Evolutionary conservation across 345 rosid species (phyloP).

Genomic region (Heritiera fomes): DNA sequence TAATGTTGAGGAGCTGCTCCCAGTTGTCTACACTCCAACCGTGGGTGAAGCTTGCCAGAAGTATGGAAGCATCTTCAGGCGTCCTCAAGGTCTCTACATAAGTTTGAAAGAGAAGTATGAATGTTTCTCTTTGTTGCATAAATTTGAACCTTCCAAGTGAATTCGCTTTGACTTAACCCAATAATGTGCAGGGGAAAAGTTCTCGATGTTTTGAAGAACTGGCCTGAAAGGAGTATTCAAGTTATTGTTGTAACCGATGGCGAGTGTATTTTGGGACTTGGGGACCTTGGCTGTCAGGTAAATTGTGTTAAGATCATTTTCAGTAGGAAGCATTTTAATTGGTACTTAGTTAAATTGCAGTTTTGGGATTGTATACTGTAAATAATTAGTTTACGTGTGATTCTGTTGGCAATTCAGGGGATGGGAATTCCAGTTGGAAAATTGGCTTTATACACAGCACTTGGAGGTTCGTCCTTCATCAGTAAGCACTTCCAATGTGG

Average conservation of each 20-base stretch:
- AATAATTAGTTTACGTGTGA: background rate
- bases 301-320: background rate
- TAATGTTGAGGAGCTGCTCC: constrained; percentile 90
- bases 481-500: constrained; percentile 39
- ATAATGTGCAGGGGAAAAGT: constrained; percentile 64
- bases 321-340: background rate
- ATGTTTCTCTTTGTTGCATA: background rate
- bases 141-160: background rate
- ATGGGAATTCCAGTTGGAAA: constrained; percentile 96
- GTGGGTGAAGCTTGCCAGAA: constrained; percentile 98
- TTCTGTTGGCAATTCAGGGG: constrained; percentile 44
- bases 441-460: constrained; percentile 79
- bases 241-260: constrained; percentile 96
- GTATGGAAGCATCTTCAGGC: constrained; percentile 85
- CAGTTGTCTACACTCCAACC: constrained; percentile 88
- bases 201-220: constrained; percentile 87
- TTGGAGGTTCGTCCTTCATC: constrained; percentile 92
- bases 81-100: constrained; percentile 92
- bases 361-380: background rate
- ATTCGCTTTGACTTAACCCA: background rate
- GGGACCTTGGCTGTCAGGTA: constrained; percentile 99
- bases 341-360: background rate
- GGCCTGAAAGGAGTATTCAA: constrained; percentile 84
- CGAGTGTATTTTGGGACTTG: constrained; percentile 88
- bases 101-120: constrained; percentile 85